Percentiles rank a stretch among this genome's conserved stretches.
These are phyloP conservation scores for Pleurotus eryngii DNA, from an alignment of 768 basidiomycete genomes.

Conservation along the genomic window DNA sequence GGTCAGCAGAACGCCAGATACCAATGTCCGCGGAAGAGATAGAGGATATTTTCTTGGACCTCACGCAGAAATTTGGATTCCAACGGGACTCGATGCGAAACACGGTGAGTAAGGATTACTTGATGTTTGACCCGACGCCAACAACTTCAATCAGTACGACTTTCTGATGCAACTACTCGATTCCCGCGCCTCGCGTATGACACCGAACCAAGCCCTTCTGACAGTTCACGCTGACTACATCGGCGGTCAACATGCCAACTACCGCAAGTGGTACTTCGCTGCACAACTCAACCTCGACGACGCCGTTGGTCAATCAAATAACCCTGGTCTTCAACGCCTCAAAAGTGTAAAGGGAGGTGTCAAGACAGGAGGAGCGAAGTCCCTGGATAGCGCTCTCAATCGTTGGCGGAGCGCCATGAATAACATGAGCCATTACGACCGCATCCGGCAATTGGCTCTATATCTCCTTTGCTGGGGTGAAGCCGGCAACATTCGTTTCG, in stretches of 20 bases:
- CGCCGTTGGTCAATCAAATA: slow-evolving; percentile 92
- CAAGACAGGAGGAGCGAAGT: slow-evolving; percentile 57
- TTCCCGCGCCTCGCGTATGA: slow-evolving; percentile 97
- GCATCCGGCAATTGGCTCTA: slow-evolving; percentile 92
- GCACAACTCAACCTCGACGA: slow-evolving; percentile 99
- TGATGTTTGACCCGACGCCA: slow-evolving; percentile 10
- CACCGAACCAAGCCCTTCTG: slow-evolving; percentile 91
- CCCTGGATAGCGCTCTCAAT: slow-evolving; percentile 89
- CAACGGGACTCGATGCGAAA: slow-evolving; percentile 95
- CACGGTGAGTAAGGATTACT: slow-evolving; percentile 53
- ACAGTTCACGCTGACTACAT: slow-evolving; percentile 99
- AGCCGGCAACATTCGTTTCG: slow-evolving; percentile 94
- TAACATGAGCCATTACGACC: slow-evolving; percentile 98
- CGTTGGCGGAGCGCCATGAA: slow-evolving; percentile 99
- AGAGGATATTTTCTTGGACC: slow-evolving; percentile 97
- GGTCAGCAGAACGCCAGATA: slow-evolving; percentile 89
- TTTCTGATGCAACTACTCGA: slow-evolving; percentile 98
- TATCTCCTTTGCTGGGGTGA: slow-evolving; percentile 99
- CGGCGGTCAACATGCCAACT: slow-evolving; percentile 97
- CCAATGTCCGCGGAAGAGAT: slow-evolving; percentile 98
- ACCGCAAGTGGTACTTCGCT: slow-evolving; percentile 99
- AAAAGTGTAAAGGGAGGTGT: slow-evolving; percentile 69
- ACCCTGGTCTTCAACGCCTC: slow-evolving; percentile 87
- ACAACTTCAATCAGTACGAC: slow-evolving; percentile 64
- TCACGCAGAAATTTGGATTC: slow-evolving; percentile 98